Conservation (phyloP, 2,329 filamentous ascomycete species). For the Remersonia thermophila region DNA sequence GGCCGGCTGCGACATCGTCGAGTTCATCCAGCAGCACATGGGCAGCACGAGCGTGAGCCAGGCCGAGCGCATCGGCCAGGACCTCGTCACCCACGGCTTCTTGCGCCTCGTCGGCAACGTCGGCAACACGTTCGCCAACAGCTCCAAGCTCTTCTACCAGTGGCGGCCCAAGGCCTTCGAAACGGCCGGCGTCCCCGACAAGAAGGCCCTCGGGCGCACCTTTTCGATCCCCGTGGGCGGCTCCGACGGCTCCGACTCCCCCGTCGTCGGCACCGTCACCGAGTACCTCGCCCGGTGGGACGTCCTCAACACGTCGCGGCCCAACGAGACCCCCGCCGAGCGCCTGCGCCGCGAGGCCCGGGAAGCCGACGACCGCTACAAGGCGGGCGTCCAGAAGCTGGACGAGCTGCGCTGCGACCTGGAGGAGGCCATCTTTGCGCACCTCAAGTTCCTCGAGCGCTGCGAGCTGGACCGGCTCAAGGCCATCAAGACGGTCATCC, state of each 20-base stretch:
- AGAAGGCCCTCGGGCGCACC: conserved; percentile 64
- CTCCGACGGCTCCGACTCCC: conserved; percentile 53
- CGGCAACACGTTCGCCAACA: conserved; percentile 91
- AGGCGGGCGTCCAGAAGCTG: conserved; percentile 69
- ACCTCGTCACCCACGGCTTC: conserved; percentile 75
- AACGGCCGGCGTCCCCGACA: conserved; percentile 75
- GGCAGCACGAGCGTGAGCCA: conserved; percentile 74
- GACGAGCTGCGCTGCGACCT: conserved; percentile 85
- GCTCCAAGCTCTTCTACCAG: conserved; percentile 93
- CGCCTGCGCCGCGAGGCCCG: conserved; percentile 76
- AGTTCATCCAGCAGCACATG: conserved; percentile 87
- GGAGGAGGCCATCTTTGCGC: conserved; percentile 88
- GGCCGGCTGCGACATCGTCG: conserved; percentile 81
- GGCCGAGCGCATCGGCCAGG: conserved; percentile 88
- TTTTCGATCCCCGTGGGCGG: conserved; percentile 57
- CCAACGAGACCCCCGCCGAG: conserved; percentile 86
- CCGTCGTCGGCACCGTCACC: conserved; percentile 67
- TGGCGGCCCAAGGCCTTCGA: conserved; percentile 91
- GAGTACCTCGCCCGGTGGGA: conserved; percentile 92
- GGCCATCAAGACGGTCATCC: conserved; percentile 93
- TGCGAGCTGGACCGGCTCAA: conserved; percentile 93
- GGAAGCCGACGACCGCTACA: conserved; percentile 91
- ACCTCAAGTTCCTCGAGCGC: conserved; percentile 91
- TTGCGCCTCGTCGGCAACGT: conserved; percentile 87
- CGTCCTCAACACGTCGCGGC: conserved; percentile 73